These are phyloP conservation scores for Fusarium musae DNA, from an alignment of 2,329 filamentous ascomycete species.

Conservation along the genomic window DNA sequence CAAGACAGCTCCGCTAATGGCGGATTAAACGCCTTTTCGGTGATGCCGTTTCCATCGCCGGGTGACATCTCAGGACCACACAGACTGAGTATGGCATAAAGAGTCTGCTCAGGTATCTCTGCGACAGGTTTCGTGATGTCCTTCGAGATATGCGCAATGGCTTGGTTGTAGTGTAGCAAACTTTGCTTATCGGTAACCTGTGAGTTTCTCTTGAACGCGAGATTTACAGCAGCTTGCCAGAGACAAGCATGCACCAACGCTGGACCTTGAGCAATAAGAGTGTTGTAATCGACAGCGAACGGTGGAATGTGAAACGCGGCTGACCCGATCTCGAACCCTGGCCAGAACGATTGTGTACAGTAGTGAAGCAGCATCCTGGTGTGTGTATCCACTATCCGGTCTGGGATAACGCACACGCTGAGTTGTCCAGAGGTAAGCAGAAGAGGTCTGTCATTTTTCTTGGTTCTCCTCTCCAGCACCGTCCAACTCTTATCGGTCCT, in stretches of 20 bases:
- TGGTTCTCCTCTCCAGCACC: accelerated
- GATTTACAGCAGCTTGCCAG: conserved; percentile 10
- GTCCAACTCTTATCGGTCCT: accelerated
- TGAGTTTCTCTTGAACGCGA: not conserved
- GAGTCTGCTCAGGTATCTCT: not conserved
- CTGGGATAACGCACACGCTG: not conserved
- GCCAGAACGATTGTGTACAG: conserved; percentile 16
- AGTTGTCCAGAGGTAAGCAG: not conserved
- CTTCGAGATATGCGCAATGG: not conserved
- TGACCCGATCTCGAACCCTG: not conserved
- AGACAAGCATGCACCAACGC: conserved; percentile 1
- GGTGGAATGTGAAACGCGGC: conserved; percentile 9
- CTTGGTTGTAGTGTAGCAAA: not conserved
- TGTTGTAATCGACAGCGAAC: conserved; percentile 6
- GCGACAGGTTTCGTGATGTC: not conserved
- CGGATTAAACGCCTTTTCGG: not conserved
- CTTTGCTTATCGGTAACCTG: not conserved
- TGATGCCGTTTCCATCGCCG: not conserved
- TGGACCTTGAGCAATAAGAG: conserved; percentile 2
- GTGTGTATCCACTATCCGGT: not conserved
- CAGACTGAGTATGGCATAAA: conserved; percentile 14
- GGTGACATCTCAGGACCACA: not conserved
- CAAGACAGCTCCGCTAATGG: conserved; percentile 2
- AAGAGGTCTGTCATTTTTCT: not conserved
- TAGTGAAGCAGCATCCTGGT: conserved; percentile 12